Conservation (phyloP, 768 basidiomycete species). For the Panaeolus papilionaceus region DNA sequence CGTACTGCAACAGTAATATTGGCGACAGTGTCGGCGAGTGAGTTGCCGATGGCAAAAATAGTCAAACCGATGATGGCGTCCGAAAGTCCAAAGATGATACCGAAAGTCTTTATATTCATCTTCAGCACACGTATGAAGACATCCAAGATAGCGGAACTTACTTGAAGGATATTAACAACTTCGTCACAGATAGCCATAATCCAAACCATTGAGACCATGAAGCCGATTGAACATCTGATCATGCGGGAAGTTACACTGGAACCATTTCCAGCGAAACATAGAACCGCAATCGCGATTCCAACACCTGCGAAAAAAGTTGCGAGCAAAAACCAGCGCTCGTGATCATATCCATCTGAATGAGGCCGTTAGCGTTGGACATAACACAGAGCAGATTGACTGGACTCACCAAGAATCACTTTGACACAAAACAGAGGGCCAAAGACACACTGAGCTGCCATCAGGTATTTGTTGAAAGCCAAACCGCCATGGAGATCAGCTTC, state of each 20-base stretch:
- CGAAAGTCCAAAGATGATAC: constrained; percentile 92
- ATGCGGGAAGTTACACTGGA: constrained; percentile 62
- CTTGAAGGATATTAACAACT: constrained; percentile 89
- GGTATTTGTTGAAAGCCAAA: constrained; percentile 75
- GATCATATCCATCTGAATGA: constrained; percentile 48
- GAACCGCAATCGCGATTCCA: constrained; percentile 57
- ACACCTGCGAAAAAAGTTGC: constrained; percentile 62
- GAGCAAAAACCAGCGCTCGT: constrained; percentile 58
- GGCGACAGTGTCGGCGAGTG: constrained; percentile 94
- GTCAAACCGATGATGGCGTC: constrained; percentile 98
- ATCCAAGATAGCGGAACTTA: constrained; percentile 37
- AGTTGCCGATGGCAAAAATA: constrained; percentile 96
- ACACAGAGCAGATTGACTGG: background rate
- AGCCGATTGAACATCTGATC: constrained; percentile 88
- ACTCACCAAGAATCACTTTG: constrained; percentile 78
- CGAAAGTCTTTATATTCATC: constrained; percentile 73
- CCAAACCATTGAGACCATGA: constrained; percentile 92
- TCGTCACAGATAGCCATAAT: constrained; percentile 99
- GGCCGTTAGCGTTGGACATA: constrained; percentile 16
- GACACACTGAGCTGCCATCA: constrained; percentile 84
- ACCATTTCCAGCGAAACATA: constrained; percentile 65
- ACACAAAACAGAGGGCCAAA: constrained; percentile 83
- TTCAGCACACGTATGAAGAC: background rate
- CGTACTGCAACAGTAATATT: constrained; percentile 93
- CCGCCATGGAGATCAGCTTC: constrained; percentile 69